Base-by-base conservation (phyloP, 768 basidiomycete species). In the Mycena haematopus region DNA sequence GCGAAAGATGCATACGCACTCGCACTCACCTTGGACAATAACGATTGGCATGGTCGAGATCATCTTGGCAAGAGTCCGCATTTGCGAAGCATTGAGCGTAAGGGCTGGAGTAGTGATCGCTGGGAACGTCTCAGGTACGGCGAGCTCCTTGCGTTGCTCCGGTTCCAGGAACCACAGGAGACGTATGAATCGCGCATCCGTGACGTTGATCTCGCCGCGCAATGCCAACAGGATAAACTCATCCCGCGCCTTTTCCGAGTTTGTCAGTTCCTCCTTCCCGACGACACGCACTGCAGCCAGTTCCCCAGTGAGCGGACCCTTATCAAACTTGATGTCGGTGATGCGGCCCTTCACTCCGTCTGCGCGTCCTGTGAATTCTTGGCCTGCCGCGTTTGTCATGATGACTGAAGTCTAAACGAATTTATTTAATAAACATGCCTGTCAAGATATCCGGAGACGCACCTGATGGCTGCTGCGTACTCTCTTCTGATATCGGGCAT, bases 401-500 rank as follows among this genome's bases (percentile, higher is more conserved):
- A 79, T 69, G 1, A 82, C 70, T 6, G 64, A 62, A 0, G 76
- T 74, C 78, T 78, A 31, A 42, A 38, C 50, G 36, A 47, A 51
- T 46, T 21, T n/a, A n/a, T n/a, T n/a, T n/a, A n/a, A n/a, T 29
- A 38, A 58, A 33, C 19, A 36, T 24, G 51, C 33, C 25, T 19
- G 31, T 25, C 25, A 22, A 35, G 42, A 15, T 17, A 29, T 15
- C 13, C 2, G 31, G 19, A 10, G 9, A 64, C 70, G 15, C 66
- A 81, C 83, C 74, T 80, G 75, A 36, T 68, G 55, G 54, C 77
- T 75, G 47, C 61, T 47, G 21, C 80, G 73, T 2, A 82, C 71
- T 38, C 79, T 69, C 2, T 73, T 80, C 53, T 79, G 82, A 70
- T 75, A 84, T 2, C 80, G 74, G 3, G 76, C 62, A 64, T 82